These are phyloP conservation scores for Abortiporus biennis DNA, from an alignment of 1,284 basidiomycete genomes.

Conservation along the genomic window DNA sequence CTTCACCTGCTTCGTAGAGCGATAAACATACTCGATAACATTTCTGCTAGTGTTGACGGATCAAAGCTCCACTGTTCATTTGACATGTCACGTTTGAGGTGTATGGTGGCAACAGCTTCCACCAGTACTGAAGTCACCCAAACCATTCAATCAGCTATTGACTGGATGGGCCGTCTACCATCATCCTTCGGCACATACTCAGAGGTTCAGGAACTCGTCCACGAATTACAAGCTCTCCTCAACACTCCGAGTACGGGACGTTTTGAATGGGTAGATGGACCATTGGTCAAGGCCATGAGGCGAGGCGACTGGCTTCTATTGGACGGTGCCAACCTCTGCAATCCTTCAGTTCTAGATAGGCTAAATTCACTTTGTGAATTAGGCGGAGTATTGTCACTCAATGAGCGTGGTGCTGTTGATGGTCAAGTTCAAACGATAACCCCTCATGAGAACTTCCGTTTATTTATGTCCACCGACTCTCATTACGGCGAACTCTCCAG, in stretches of 20 bases:
- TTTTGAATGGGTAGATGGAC: conserved; percentile 97
- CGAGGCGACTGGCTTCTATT: conserved; percentile 88
- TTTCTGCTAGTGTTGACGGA: conserved; percentile 32
- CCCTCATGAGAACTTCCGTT: conserved; percentile 86
- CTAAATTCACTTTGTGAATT: conserved; percentile 96
- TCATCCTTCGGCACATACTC: not conserved
- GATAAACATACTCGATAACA: conserved; percentile 32
- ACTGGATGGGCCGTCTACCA: not conserved
- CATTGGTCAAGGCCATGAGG: conserved; percentile 85
- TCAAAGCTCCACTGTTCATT: conserved; percentile 20
- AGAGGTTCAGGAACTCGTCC: not conserved
- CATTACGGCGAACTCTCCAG: conserved; percentile 91
- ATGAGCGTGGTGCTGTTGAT: conserved; percentile 83
- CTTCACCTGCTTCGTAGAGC: conserved; percentile 34
- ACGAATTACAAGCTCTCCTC: not conserved
- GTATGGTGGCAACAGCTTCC: too few species aligned
- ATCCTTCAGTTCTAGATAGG: conserved; percentile 92
- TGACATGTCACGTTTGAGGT: conserved; percentile 6
- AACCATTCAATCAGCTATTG: not conserved
- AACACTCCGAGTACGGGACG: conserved; percentile 38
- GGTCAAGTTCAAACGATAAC: conserved; percentile 71
- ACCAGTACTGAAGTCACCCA: too few species aligned
- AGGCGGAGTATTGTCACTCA: conserved; percentile 77
- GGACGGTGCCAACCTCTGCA: conserved; percentile 94
- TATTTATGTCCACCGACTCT: conserved; percentile 94